Evolutionary conservation across 176 grass and related monocot species (phyloP).

Genomic region (Rhipidocladum racemiflorum): DNA sequence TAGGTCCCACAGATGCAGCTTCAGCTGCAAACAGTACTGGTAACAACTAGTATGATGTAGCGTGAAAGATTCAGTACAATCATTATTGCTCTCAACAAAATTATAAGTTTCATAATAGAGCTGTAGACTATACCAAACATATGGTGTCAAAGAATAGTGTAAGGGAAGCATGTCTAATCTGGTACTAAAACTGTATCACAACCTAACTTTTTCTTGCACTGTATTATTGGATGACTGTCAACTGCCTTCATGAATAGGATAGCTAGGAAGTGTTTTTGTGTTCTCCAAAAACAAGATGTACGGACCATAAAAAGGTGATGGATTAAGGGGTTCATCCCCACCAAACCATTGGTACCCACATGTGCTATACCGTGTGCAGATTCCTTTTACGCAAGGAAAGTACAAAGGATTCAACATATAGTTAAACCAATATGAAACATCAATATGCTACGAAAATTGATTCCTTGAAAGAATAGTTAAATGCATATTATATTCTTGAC

Average conservation of each 20-base stretch:
- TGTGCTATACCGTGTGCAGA: background rate
- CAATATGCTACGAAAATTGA: constrained; percentile 1
- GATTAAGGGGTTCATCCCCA: background rate
- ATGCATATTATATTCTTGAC: constrained; percentile 6
- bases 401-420: constrained; percentile 16
- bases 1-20: background rate
- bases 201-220: constrained; percentile 14
- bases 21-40: background rate
- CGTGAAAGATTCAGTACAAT: constrained; percentile 3
- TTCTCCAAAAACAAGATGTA: background rate
- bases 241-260: constrained; percentile 10
- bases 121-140: background rate
- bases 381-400: constrained; percentile 16
- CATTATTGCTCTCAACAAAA: constrained; percentile 33
- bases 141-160: constrained; percentile 10
- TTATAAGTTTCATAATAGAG: background rate
- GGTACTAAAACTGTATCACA: background rate
- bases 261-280: background rate
- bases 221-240: constrained; percentile 15
- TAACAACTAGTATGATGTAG: background rate
- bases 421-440: constrained; percentile 10
- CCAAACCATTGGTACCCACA: constrained; percentile 5
- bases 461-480: constrained; percentile 17
- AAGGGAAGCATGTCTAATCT: constrained; percentile 9
- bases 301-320: background rate